Conservation (phyloP, 345 rosid genomes). For the Heritiera fomes region DNA sequence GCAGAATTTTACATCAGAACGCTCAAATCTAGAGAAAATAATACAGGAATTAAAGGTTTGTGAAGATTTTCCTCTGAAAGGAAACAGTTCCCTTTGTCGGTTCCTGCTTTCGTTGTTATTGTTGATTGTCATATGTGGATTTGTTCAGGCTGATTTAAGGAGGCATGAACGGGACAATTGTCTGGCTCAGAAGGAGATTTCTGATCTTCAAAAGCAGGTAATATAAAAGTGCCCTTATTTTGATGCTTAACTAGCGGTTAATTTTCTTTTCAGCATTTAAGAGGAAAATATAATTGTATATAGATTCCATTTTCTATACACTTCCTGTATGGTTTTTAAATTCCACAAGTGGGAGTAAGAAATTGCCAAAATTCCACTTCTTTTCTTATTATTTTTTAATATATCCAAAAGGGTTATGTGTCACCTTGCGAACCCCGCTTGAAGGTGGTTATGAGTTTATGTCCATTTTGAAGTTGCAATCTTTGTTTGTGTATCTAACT, state of each 20-base stretch:
- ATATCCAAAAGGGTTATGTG: too few relatives aligned
- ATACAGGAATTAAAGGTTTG: constrained; percentile 76
- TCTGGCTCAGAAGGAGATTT: constrained; percentile 75
- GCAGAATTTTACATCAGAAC: constrained; percentile 69
- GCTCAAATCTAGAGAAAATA: constrained; percentile 66
- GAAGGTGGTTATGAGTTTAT: background rate
- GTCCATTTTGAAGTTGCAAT: background rate
- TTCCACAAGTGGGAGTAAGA: too few relatives aligned
- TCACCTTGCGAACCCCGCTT: too few relatives aligned
- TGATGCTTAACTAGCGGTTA: background rate
- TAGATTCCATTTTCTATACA: too few relatives aligned
- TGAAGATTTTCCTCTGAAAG: background rate
- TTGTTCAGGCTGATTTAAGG: constrained; percentile 70
- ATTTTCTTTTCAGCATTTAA: background rate
- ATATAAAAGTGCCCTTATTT: background rate
- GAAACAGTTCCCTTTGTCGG: background rate
- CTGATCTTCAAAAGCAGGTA: constrained; percentile 88
- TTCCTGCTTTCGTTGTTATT: constrained; percentile 16
- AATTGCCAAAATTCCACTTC: too few relatives aligned
- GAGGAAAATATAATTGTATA: background rate
- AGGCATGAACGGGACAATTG: constrained; percentile 70
- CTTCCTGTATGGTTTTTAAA: too few relatives aligned
- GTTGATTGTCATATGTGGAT: background rate
- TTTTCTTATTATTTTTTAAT: too few relatives aligned
- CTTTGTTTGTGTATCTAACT: background rate